Evolutionary conservation across 306 rosid species (phyloP).

Genomic region (Lotus japonicus): DNA sequence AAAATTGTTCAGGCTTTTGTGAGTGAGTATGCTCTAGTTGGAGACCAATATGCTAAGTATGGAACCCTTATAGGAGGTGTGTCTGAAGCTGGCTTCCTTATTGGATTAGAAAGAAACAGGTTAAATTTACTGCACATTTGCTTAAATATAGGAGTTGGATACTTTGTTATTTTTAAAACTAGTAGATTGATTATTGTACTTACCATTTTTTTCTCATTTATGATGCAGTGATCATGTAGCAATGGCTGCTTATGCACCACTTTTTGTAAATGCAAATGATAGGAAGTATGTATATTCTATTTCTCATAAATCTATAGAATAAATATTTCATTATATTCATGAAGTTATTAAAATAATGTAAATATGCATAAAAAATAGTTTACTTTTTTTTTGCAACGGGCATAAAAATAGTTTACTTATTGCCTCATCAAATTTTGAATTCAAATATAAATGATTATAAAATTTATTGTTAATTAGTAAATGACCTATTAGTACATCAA

Average conservation of each 20-base stretch:
- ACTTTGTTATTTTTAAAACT: too few relatives aligned
- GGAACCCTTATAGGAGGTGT: slow-evolving; percentile 84
- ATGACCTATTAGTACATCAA: too few relatives aligned
- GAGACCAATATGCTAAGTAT: slow-evolving; percentile 59
- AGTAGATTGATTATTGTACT: background rate
- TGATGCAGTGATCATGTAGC: slow-evolving; percentile 65
- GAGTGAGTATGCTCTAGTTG: slow-evolving; percentile 69
- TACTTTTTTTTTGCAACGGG: too few relatives aligned
- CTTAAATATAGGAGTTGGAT: too few relatives aligned
- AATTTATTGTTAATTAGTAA: too few relatives aligned
- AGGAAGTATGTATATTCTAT: slow-evolving; percentile 38
- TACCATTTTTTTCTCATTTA: background rate
- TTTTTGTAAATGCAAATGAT: slow-evolving; percentile 72
- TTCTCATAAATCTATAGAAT: too few relatives aligned
- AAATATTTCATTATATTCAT: too few relatives aligned
- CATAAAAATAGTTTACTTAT: too few relatives aligned
- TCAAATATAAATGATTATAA: too few relatives aligned
- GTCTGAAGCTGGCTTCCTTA: slow-evolving; percentile 84
- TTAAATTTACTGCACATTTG: background rate
- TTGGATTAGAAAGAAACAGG: slow-evolving; percentile 90
- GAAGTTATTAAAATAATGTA: too few relatives aligned
- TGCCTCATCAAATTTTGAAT: too few relatives aligned
- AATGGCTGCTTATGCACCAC: slow-evolving; percentile 95
- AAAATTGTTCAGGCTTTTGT: slow-evolving; percentile 70
- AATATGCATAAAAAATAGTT: too few relatives aligned